Evolutionary conservation across 495 filamentous ascomycete genomes (phyloP), one percentile per base, ranked within the genome.

Genomic region (Cairneyella variabilis): DNA sequence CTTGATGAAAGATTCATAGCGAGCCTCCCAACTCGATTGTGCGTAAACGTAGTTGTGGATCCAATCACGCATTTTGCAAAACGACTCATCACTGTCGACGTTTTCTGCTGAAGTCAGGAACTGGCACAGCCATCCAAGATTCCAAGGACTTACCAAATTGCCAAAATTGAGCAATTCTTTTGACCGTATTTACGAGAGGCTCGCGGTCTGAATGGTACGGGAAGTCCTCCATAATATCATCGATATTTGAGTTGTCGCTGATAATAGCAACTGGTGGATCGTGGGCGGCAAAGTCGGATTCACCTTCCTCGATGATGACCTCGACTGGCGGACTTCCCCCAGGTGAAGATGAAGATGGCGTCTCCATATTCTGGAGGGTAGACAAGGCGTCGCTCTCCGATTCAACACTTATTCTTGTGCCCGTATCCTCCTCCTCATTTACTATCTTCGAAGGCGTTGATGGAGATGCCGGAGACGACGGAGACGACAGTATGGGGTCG

Each of bases 381-480:
- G 49, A 66, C 20, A 52, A 50, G 46, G 40, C 56, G 50, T 54
- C 66, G 62, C 37, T 71, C 63, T 57, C 57, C 6, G 58, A 59
- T 27, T 57, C 58, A n/a, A 59, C 39, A 34, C 59, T 64, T 28
- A 56, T 49, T 32, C 57, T 50, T 18, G 51, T 54, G 17, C 47
- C 51, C 21, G 22, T 38, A 30, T 62, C 50, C 4, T 52, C 41
- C 14, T 14, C 41, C 17, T 32, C 48, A 22, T 48, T 26, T 26
- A 27, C 44, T 53, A 66, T 44, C 40, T 59, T 61, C 36, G 58
- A 56, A 18, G 66, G 66, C 6, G 70, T 66, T 0, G 45, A 10
- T 11, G 73, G 74, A 26, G 76, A 76, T 12, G 71, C 48, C 3
- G 76, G 70, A 3, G 72, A 78, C n/a, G 73, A 69, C 2, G 71